Percentiles rank a stretch among this genome's conserved stretches.
phyloP scores from a whole-genome alignment of 208 protist species.

The Phytomonas francai region DNA sequence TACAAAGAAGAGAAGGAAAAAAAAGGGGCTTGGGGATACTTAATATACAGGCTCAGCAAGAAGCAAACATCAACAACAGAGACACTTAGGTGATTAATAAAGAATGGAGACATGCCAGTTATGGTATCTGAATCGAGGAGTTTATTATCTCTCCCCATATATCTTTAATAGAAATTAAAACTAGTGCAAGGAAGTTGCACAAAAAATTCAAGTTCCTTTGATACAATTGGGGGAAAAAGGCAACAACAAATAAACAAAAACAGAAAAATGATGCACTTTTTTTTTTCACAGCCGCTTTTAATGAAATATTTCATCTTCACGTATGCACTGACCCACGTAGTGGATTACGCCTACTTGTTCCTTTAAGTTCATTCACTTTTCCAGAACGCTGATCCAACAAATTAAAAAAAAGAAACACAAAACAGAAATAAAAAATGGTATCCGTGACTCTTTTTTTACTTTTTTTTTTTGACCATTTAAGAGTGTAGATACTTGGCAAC shows the following conservation, averaged over 20 bases:
- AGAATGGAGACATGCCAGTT: not conserved
- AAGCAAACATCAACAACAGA: not conserved
- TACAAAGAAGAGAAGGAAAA: not conserved
- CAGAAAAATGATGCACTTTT: conserved; percentile 3
- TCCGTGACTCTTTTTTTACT: not conserved
- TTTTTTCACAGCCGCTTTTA: not conserved
- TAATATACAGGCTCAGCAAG: not conserved
- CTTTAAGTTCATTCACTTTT: not conserved
- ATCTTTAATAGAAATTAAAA: not conserved
- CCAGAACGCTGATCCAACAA: conserved; percentile 1
- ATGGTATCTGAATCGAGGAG: not conserved
- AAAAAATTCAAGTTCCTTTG: not conserved
- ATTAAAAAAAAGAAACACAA: conserved; percentile 12
- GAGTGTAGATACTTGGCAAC: conserved; percentile 26
- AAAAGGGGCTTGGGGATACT: not conserved
- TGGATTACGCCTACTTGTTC: not conserved
- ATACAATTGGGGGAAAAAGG: not conserved
- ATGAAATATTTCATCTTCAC: not conserved
- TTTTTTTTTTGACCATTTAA: not conserved
- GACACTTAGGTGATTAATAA: not conserved
- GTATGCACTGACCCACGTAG: not conserved
- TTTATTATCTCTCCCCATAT: not conserved
- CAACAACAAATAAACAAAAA: not conserved
- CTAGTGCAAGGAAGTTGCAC: not conserved
- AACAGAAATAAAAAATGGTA: conserved; percentile 1